Base-by-base conservation (phyloP, 768 basidiomycete genomes). In the Pleurotus citrinopileatus region DNA sequence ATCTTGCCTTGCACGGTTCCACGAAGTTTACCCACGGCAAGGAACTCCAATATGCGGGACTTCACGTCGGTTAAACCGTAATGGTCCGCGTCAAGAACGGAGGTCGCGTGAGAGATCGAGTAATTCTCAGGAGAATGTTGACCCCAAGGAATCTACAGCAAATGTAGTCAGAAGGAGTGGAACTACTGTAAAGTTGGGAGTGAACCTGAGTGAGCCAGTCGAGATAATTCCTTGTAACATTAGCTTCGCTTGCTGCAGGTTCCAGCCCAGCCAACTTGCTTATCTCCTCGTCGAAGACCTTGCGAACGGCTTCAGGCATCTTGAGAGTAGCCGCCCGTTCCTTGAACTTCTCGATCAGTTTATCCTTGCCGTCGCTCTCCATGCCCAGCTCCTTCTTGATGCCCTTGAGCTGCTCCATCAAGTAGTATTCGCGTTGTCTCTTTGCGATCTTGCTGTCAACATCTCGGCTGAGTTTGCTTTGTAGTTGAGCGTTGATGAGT, bases 1-100 rank as follows among this genome's bases (percentile, higher is more conserved):
- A 99, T 99, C 76, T 99, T 99, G 60, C 96, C 97, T 64, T 98
- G 75, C 0, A 98, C 94, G 0, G 89, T 94, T 6, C 97, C 97
- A 13, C 94, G 84, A 0, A 96, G 81, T 67, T 95, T 96, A 17
- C 94, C 94, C 0, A 97, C 94, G 1, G 94, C 94, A 51, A 98
- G 82, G 76, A 98, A 98, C 65, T 98, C 94, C 25, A 97, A 80
- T 58, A 98, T 96, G 44, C 94, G 87, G 42, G 91, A 87, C 65
- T 98, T 98, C 63, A 97, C 86, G 63, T 95, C 92, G 53, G 86
- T 84, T 51, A 98, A 75, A 12, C 94, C 94, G 60, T 98, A 96
- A 62, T 98, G 94, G 66, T 97, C 94, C 61, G 91, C 92, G 61
- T 97, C 89, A n/a, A 97, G 79, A 5, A 96, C 91, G 52, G 72